Evolutionary conservation across 2,329 filamentous ascomycete species (phyloP), one percentile per base, ranked within the genome.

Genomic region (Tetracladium maxilliforme): DNA sequence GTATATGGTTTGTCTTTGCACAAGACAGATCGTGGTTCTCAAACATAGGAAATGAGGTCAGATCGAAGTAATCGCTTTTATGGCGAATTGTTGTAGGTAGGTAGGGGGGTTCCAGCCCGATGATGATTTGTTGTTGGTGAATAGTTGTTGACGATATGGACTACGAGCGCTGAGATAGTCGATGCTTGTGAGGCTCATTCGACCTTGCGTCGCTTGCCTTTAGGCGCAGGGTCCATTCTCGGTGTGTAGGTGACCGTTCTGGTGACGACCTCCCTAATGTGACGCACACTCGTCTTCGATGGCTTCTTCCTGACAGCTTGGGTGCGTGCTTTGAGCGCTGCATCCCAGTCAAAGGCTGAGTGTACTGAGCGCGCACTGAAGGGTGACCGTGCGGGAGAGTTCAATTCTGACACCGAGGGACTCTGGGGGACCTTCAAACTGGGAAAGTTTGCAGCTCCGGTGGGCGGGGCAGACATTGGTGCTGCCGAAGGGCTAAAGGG

Each of bases 221-320:
- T 86, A 6, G 84, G 87, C 19, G 86, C 83, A 14, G 86, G 81
- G 36, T 84, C 80, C 56, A 95, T 81, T 36, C 75, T 64, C 32
- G 72, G 78, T 47, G 81, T 92, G 52, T 92, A 93, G 20, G 82
- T 93, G 31, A 93, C 81, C 10, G 84, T 94, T 38, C 84, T 69
- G n/a, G 86, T 94, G 26, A 94, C 80, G 5, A 94, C 83, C 49
- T 94, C 84, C 27, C 82, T 64, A 30, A 94, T 83, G 43, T 77
- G 65, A 31, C 74, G 68, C 29, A 74, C 60, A 39, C 62, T 73
- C 16, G 72, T 71, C 36, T 63, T 65, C 20, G 67, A 57, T 10
- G 62, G 44, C 44, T 68, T 67, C n/a, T 64, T 52, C 44, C 58
- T 58, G 42, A 57, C 50, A 27, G 77, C 75, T 31, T 68, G 62